Evolutionary conservation across 2,329 filamentous ascomycete genomes (phyloP), one percentile per base, ranked within the genome.

Genomic region (Parascedosporium putredinis): DNA sequence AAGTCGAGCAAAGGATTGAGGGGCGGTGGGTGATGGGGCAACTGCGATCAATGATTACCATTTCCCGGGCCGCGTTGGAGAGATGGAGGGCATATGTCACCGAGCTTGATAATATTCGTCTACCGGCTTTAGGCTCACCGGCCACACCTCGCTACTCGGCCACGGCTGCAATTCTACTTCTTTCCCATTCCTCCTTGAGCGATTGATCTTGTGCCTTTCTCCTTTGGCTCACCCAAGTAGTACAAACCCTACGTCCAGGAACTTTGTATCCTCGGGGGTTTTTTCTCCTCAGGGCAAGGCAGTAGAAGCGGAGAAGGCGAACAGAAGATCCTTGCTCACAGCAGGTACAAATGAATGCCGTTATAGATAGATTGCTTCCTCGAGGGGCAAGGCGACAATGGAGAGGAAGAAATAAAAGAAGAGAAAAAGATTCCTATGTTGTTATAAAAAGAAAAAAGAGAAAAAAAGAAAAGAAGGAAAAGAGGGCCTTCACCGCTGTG

Each of bases 101-200:
- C 38, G 38, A 20, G 23, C 23, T 20, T 16, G 38, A 42, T 42
- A 42, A 42, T 42, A 42, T 42, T 42, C 38, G 38, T 42, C 38
- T 16, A 23, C 38, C 4, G 18, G 38, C 18, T 23, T 23, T 42
- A 10, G 33, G 38, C 38, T 20, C 38, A 42, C 38, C 38, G 38
- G 38, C 16, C 20, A 42, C 16, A 42, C 38, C 38, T 42, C 38
- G 38, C 38, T 42, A 20, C 38, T 42, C 38, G 38, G 38, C 23
- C 16, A 42, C 23, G 38, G 38, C 12, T 9, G 12, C 20, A 20
- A 20, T 42, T 20, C 23, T 20, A 20, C 23, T 40, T 36, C 16
- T 36, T 36, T 36, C 16, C 16, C 23, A 20, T 42, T 20, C 12
- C 12, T 31, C 12, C 12, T 31, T 31, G n/a, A n/a, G n/a, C n/a